These are phyloP conservation scores for Aureobasidium mangrovei DNA, from an alignment of 2,329 filamentous ascomycete genomes.

Conservation along the genomic window DNA sequence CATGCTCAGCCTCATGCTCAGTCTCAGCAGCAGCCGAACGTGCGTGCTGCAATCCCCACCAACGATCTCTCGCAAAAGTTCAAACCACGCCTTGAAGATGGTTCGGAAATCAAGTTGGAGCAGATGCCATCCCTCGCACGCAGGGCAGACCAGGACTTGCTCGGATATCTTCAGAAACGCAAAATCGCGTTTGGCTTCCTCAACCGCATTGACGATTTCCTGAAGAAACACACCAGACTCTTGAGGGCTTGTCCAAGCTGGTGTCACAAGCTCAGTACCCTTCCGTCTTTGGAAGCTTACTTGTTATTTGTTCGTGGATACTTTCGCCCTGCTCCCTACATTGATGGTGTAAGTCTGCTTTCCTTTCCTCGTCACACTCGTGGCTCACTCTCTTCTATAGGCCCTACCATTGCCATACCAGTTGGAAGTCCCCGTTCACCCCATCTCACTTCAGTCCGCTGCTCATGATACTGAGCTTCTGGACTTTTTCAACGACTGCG, in stretches of 20 bases:
- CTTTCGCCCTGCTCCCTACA: constrained; percentile 4
- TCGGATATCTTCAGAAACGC: background rate
- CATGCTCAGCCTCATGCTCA: background rate
- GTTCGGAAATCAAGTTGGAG: background rate
- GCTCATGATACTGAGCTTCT: background rate
- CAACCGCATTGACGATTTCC: constrained; percentile 7
- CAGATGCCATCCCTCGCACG: background rate
- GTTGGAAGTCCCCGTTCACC: background rate
- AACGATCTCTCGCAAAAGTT: constrained; percentile 4
- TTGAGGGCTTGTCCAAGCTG: background rate
- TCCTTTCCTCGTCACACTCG: background rate
- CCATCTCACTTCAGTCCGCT: background rate
- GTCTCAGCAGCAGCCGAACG: no score
- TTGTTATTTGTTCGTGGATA: constrained; percentile 7
- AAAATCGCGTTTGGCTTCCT: background rate
- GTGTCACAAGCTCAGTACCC: background rate
- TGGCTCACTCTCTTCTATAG: background rate
- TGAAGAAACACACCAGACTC: background rate
- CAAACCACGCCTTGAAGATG: constrained; percentile 2
- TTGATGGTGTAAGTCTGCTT: background rate
- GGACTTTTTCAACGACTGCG: constrained; percentile 3
- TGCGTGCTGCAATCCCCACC: background rate
- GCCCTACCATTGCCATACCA: constrained; percentile 1
- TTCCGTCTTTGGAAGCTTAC: constrained; percentile 3
- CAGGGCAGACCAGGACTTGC: constrained; percentile 3